phyloP scores from a whole-genome alignment of 2,329 filamentous ascomycete genomes.

The Fusarium concolor region DNA sequence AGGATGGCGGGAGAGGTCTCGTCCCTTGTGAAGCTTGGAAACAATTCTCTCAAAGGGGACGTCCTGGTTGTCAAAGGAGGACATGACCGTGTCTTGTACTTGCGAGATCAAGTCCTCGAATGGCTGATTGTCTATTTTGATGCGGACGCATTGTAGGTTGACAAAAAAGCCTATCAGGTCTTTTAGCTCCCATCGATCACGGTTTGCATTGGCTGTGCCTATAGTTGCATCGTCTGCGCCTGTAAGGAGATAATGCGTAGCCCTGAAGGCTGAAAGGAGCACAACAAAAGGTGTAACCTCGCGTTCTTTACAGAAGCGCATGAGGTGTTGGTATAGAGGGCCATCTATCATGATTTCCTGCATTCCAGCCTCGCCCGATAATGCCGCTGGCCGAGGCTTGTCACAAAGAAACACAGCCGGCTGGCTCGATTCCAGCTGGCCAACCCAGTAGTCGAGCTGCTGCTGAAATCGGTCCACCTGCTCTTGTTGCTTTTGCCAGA shows the following conservation, averaged over 20 bases:
- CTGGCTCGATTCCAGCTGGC: neutral
- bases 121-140: neutral
- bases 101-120: too few species aligned
- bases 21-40: too few species aligned
- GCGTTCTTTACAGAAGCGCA: neutral
- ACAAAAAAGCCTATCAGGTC: neutral
- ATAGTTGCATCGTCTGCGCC: neutral
- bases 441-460: neutral
- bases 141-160: neutral
- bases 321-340: neutral
- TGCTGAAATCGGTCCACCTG: neutral
- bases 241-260: neutral
- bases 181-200: neutral
- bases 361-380: neutral
- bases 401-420: neutral
- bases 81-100: too few species aligned
- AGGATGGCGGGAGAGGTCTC: too few species aligned
- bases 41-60: too few species aligned
- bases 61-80: too few species aligned
- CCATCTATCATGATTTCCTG: neutral
- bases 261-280: neutral
- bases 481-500: neutral
- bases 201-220: neutral
- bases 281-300: neutral
- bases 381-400: neutral